phyloP scores from a whole-genome alignment of 805 yeast species.

The Saccharomyces paradoxus region DNA sequence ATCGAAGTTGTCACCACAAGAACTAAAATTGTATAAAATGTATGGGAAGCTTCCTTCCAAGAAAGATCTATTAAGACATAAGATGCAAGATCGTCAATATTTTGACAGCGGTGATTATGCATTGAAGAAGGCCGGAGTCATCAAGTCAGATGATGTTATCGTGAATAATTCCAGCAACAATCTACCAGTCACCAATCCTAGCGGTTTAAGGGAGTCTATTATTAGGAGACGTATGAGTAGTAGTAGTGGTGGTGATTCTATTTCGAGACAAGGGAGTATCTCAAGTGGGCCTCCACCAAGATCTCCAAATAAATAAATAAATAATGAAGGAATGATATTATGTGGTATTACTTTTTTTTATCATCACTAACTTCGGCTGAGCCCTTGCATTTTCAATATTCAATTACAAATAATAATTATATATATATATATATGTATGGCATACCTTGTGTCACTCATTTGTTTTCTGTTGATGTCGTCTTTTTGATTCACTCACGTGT shows the following conservation, averaged over 20 bases:
- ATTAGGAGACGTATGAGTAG: constrained; percentile 30
- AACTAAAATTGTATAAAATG: constrained; percentile 63
- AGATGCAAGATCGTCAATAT: constrained; percentile 79
- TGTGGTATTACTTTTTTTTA: background rate
- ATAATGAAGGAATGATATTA: background rate
- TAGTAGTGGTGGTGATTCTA: constrained; percentile 24
- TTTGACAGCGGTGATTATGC: constrained; percentile 95
- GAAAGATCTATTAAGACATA: constrained; percentile 65
- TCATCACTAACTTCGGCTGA: background rate
- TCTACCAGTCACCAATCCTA: constrained; percentile 31
- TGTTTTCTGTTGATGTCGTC: background rate
- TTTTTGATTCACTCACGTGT: background rate
- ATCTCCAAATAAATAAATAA: constrained; percentile 28
- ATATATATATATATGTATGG: background rate
- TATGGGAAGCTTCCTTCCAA: constrained; percentile 83
- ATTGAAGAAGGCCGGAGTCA: constrained; percentile 59
- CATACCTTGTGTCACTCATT: background rate
- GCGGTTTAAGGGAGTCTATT: constrained; percentile 29
- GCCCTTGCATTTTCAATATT: background rate
- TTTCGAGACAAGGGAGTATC: constrained; percentile 30
- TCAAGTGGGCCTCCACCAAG: constrained; percentile 32
- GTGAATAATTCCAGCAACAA: constrained; percentile 23
- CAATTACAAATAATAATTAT: background rate
- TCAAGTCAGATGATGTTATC: constrained; percentile 19
- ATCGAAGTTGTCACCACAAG: constrained; percentile 64